Percentiles rank a stretch among this genome's conserved stretches.
These are phyloP conservation scores for Dioszegia aurantiaca DNA, from an alignment of 768 basidiomycete species.

Conservation along the genomic window DNA sequence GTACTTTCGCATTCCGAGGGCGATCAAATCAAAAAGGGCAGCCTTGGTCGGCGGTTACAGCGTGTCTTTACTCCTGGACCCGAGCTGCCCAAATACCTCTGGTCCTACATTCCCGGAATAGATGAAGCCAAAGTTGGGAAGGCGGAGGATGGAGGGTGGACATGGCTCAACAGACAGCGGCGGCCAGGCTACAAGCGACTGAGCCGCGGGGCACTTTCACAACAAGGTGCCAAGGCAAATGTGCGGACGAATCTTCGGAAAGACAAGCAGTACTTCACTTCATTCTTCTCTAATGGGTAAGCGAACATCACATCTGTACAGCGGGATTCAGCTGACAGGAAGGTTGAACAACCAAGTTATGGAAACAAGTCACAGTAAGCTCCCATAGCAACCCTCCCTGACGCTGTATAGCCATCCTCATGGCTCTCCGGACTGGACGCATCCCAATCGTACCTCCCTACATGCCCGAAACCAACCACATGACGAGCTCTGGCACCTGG, in stretches of 20 bases:
- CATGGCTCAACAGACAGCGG: not conserved
- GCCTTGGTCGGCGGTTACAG: no score
- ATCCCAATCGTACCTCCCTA: not conserved
- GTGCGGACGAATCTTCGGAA: constrained; percentile 12
- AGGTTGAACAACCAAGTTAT: not conserved
- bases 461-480: not conserved
- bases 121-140: no score
- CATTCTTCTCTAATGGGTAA: constrained; percentile 2
- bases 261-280: constrained; percentile 14
- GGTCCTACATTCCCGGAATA: not conserved
- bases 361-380: not conserved
- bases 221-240: constrained; percentile 9
- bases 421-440: not conserved
- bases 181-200: not conserved
- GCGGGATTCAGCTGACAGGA: not conserved
- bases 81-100: no score
- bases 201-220: constrained; percentile 12
- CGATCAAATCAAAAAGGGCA: no score
- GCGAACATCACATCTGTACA: not conserved
- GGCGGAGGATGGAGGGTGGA: not conserved
- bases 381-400: not conserved
- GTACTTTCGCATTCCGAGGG: no score
- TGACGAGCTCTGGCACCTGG: not conserved
- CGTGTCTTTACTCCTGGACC: no score
- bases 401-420: not conserved